phyloP scores from a whole-genome alignment of 2,329 filamentous ascomycete species.

The Eutypella sp. region DNA sequence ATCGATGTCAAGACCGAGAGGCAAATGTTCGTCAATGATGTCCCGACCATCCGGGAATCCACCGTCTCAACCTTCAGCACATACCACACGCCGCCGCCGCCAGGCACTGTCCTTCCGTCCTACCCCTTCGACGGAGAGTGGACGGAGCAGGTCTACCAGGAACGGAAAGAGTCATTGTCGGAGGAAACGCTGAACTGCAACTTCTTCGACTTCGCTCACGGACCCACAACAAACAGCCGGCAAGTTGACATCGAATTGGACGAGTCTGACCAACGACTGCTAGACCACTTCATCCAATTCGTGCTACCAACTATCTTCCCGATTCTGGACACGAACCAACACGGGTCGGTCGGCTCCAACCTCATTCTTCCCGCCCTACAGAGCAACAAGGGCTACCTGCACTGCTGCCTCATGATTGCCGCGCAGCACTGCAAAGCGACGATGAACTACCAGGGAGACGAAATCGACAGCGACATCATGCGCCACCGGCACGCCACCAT shows the following conservation, averaged over 20 bases:
- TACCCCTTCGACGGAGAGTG: slow-evolving; percentile 62
- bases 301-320: slow-evolving; percentile 89
- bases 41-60: slow-evolving; percentile 79
- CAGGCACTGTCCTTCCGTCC: slow-evolving; percentile 61
- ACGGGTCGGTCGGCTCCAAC: slow-evolving; percentile 73
- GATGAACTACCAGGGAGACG: slow-evolving; percentile 59
- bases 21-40: slow-evolving; percentile 88
- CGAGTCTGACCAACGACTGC: slow-evolving; percentile 77
- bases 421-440: slow-evolving; percentile 88
- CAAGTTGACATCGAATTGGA: slow-evolving; percentile 77
- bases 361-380: slow-evolving; percentile 84
- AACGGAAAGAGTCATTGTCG: slow-evolving; percentile 61
- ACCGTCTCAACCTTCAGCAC: slow-evolving; percentile 90
- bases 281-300: slow-evolving; percentile 86
- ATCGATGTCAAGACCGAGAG: slow-evolving; percentile 94
- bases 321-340: slow-evolving; percentile 83
- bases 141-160: slow-evolving; percentile 64
- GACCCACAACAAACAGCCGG: slow-evolving; percentile 54
- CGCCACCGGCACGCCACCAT: slow-evolving; percentile 87
- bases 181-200: slow-evolving; percentile 67
- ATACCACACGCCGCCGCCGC: slow-evolving; percentile 72
- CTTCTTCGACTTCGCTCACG: slow-evolving; percentile 78
- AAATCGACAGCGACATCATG: slow-evolving; percentile 87
- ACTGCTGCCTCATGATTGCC: slow-evolving; percentile 91
- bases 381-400: slow-evolving; percentile 87